Evolutionary conservation across 2,329 filamentous ascomycete genomes (phyloP).

Genomic region (Fusarium sp.): DNA sequence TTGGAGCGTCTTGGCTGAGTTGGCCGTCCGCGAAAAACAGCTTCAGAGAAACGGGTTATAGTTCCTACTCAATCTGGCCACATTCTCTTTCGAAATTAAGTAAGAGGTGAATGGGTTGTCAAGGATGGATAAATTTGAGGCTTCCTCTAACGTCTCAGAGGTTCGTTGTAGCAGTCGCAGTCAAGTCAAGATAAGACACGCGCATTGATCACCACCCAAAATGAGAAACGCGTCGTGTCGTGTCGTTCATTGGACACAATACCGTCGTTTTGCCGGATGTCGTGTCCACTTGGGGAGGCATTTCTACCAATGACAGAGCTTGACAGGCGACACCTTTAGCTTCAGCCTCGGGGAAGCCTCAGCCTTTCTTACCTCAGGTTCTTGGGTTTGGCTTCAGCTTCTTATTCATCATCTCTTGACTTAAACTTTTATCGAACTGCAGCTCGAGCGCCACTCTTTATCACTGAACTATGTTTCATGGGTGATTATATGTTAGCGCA

Average conservation of each 20-base stretch:
- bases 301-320: conserved; percentile 33
- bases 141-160: not conserved
- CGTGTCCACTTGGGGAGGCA: conserved; percentile 28
- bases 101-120: not conserved
- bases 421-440: conserved; percentile 29
- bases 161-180: not conserved
- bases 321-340: conserved; percentile 17
- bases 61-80: not conserved
- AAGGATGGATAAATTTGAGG: not conserved
- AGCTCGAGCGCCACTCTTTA: conserved; percentile 13
- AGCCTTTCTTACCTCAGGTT: conserved; percentile 43
- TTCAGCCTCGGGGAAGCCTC: conserved; percentile 43
- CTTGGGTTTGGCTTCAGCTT: conserved; percentile 10
- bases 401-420: conserved; percentile 18
- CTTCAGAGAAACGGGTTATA: not conserved
- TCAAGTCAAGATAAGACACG: not conserved
- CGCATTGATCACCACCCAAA: not conserved
- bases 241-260: conserved; percentile 20
- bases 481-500: conserved; percentile 15
- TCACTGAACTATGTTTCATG: conserved; percentile 30
- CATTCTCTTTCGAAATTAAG: not conserved
- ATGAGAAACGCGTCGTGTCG: conserved; percentile 24
- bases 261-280: conserved; percentile 41
- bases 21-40: not conserved
- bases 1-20: conserved; percentile 5